Evolutionary conservation across 441 rosid genomes (phyloP).

Genomic region (Kokia cookei): DNA sequence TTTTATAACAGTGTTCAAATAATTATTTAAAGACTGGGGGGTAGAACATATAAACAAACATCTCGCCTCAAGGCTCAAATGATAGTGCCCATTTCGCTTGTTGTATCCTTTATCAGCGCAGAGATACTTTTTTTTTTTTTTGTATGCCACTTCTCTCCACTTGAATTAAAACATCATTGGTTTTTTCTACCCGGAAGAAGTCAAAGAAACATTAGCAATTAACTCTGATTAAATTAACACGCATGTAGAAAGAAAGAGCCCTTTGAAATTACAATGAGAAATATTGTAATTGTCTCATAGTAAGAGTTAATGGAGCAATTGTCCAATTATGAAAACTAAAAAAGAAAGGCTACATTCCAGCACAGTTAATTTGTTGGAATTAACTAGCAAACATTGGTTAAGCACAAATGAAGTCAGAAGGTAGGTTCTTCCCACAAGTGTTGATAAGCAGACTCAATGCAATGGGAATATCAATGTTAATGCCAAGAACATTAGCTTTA

Average conservation of each 20-base stretch:
- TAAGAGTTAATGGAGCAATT: background rate
- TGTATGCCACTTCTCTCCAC: background rate
- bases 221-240: background rate
- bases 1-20: too few species aligned
- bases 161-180: background rate
- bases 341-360: background rate
- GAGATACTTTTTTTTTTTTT: background rate
- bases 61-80: too few species aligned
- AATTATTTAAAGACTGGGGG: too few species aligned
- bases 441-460: slow-evolving; percentile 55
- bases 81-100: background rate
- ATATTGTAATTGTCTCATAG: background rate
- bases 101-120: background rate
- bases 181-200: background rate
- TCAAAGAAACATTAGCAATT: background rate
- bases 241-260: background rate
- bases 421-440: slow-evolving; percentile 59
- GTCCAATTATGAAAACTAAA: background rate
- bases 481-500: slow-evolving; percentile 64
- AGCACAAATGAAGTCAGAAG: slow-evolving; percentile 64
- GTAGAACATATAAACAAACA: too few species aligned
- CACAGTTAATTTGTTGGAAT: background rate
- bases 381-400: slow-evolving; percentile 5
- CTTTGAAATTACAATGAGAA: background rate
- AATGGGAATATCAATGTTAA: slow-evolving; percentile 54